A percentile compares a stretch with the other conserved stretches of the same genome.
These are phyloP conservation scores for Phytopythium cucurbitacearum DNA, from an alignment of 352 stramenopile genomes.

Conservation along the genomic window DNA sequence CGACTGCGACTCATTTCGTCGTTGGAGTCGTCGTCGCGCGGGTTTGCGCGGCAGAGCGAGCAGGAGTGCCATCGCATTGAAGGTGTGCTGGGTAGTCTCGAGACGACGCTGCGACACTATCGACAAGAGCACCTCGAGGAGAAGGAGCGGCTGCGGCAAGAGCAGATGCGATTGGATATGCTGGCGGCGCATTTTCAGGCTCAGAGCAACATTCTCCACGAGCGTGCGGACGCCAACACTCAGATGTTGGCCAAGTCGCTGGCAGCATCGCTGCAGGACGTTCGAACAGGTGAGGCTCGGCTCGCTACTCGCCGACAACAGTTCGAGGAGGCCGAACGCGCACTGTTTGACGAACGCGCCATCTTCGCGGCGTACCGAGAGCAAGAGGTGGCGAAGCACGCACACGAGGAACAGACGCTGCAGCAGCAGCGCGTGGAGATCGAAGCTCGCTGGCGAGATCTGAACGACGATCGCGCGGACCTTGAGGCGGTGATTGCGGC, in stretches of 20 bases:
- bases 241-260: slow-evolving; percentile 38
- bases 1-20: slow-evolving; percentile 59
- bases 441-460: slow-evolving; percentile 30
- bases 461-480: slow-evolving; percentile 31
- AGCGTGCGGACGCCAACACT: slow-evolving; percentile 41
- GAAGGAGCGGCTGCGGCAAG: slow-evolving; percentile 63
- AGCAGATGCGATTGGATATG: slow-evolving; percentile 60
- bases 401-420: slow-evolving; percentile 20
- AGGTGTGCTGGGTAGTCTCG: slow-evolving; percentile 42
- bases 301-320: slow-evolving; percentile 28
- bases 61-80: slow-evolving; percentile 56
- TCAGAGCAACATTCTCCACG: slow-evolving; percentile 46
- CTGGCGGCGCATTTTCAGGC: slow-evolving; percentile 64
- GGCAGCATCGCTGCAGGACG: slow-evolving; percentile 34
- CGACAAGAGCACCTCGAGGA: slow-evolving; percentile 67
- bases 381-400: slow-evolving; percentile 33
- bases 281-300: slow-evolving; percentile 35
- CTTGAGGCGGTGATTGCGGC: slow-evolving; percentile 35
- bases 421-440: slow-evolving; percentile 23
- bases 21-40: slow-evolving; percentile 53
- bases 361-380: slow-evolving; percentile 51
- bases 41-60: slow-evolving; percentile 45
- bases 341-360: slow-evolving; percentile 42
- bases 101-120: slow-evolving; percentile 40
- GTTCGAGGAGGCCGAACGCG: slow-evolving; percentile 40